These are phyloP conservation scores for Penicillium sp. DNA, from an alignment of 2,329 filamentous ascomycete species.

Conservation along the genomic window DNA sequence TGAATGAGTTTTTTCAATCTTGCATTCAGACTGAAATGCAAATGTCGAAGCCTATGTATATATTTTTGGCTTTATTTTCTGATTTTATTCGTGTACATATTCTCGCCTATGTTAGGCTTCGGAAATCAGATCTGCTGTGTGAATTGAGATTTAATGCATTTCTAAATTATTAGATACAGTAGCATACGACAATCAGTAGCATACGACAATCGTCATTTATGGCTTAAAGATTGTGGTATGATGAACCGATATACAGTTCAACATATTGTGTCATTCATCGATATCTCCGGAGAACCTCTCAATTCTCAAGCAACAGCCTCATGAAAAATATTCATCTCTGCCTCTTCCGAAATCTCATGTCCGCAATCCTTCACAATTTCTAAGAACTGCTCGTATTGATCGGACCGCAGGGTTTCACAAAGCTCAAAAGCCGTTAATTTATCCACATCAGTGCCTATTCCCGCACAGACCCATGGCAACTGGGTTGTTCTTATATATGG, in stretches of 20 bases:
- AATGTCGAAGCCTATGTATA: neutral
- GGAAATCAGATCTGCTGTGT: neutral
- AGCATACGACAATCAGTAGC: too few species aligned
- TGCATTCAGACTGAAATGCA: neutral
- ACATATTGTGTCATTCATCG: neutral
- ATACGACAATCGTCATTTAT: too few species aligned
- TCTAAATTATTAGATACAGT: neutral
- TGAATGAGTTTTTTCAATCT: neutral
- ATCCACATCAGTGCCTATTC: neutral
- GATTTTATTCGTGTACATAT: neutral
- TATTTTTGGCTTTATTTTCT: neutral
- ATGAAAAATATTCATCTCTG: neutral
- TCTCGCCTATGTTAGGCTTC: neutral
- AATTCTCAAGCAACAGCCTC: neutral
- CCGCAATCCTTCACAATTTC: neutral
- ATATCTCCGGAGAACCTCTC: too few species aligned
- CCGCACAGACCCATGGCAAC: neutral
- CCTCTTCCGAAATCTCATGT: neutral
- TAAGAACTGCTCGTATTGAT: neutral
- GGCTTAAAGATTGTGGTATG: neutral
- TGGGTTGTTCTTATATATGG: neutral
- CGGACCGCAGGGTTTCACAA: neutral
- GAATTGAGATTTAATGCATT: neutral
- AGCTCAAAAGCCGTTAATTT: constrained; percentile 1
- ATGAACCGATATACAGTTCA: neutral